Conservation (phyloP, 495 filamentous ascomycete species). For the Penicillium verhagenii region DNA sequence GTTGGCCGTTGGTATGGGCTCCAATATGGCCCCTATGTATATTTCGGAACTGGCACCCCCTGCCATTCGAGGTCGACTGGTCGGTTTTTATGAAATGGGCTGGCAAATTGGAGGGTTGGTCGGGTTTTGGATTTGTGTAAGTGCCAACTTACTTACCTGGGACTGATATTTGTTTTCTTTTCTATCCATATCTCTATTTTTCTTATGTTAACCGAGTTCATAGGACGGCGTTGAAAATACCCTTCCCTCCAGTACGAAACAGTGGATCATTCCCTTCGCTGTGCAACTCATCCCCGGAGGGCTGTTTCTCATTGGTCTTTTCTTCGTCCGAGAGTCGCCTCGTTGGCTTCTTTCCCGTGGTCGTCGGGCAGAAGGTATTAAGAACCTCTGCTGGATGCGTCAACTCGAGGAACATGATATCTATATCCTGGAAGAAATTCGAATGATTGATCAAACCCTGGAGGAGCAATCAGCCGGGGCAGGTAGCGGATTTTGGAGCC, state of each 20-base stretch:
- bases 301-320: slow-evolving; percentile 44
- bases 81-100: slow-evolving; percentile 71
- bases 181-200: slow-evolving; percentile 19
- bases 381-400: slow-evolving; percentile 63
- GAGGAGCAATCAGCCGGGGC: slow-evolving; percentile 59
- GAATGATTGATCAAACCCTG: slow-evolving; percentile 57
- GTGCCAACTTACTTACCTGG: slow-evolving; percentile 51
- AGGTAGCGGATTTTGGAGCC: slow-evolving; percentile 66
- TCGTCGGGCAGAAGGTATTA: slow-evolving; percentile 52
- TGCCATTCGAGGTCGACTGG: slow-evolving; percentile 74
- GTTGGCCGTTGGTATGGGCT: slow-evolving; percentile 72
- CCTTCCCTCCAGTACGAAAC: slow-evolving; percentile 30
- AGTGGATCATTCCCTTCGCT: slow-evolving; percentile 57
- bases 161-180: slow-evolving; percentile 54
- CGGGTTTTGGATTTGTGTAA: slow-evolving; percentile 68
- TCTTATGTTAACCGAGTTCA: neutral
- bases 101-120: slow-evolving; percentile 72
- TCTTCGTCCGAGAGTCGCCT: slow-evolving; percentile 54
- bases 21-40: slow-evolving; percentile 74
- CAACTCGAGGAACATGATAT: slow-evolving; percentile 56
- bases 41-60: slow-evolving; percentile 76
- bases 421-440: slow-evolving; percentile 66
- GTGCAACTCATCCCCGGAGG: slow-evolving; percentile 54
- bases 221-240: slow-evolving; percentile 39
- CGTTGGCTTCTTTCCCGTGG: slow-evolving; percentile 54